These are phyloP conservation scores for Skeletonema potamos DNA, from an alignment of 108 stramenopile genomes.

Conservation along the genomic window DNA sequence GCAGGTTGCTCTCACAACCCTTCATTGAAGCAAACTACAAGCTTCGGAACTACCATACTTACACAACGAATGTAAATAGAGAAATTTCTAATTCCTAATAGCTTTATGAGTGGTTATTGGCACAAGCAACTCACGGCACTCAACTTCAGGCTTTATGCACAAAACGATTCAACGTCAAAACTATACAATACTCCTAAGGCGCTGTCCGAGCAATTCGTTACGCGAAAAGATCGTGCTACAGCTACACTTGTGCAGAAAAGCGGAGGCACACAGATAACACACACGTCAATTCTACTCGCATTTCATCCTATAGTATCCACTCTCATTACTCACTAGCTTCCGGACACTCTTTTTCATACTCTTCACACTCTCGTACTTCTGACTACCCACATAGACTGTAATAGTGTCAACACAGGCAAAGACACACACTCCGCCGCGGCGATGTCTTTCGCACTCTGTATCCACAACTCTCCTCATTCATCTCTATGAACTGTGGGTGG, in stretches of 20 bases:
- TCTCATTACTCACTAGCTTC: not conserved
- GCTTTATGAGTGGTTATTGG: too few relatives aligned
- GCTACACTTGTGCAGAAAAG: too few relatives aligned
- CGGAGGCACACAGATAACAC: not conserved
- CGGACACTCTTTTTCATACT: not conserved
- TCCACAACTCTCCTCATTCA: not conserved
- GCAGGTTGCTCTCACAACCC: too few relatives aligned
- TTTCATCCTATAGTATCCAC: not conserved
- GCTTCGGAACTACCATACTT: too few relatives aligned
- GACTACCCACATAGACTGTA: not conserved
- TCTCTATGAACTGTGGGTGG: constrained; percentile 11
- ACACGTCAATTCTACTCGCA: not conserved
- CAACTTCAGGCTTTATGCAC: not conserved
- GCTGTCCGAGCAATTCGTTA: too few relatives aligned
- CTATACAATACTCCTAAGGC: too few relatives aligned
- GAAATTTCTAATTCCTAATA: too few relatives aligned
- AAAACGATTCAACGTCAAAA: not conserved
- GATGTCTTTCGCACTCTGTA: not conserved
- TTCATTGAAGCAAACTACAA: too few relatives aligned
- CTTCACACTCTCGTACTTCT: not conserved
- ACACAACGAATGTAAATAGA: too few relatives aligned
- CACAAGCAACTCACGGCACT: too few relatives aligned
- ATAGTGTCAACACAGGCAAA: not conserved
- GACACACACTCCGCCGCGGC: not conserved
- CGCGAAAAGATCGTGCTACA: too few relatives aligned